phyloP scores from a whole-genome alignment of 78 protist species.

The Emiliania huxleyi region DNA sequence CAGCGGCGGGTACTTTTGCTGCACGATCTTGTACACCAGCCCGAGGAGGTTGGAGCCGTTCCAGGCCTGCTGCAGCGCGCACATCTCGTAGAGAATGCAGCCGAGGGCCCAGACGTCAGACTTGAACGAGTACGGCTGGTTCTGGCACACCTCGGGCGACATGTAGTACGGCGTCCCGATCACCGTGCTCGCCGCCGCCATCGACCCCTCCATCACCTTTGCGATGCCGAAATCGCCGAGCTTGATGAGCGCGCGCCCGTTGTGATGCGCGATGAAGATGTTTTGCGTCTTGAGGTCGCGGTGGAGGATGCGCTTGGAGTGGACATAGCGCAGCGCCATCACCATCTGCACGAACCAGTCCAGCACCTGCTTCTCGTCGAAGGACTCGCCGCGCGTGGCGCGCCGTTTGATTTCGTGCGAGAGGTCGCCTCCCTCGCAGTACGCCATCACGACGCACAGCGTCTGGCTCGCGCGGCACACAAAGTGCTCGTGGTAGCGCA shows the following conservation, averaged over 20 bases:
- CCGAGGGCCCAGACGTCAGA: slow-evolving; percentile 39
- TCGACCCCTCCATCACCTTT: slow-evolving; percentile 36
- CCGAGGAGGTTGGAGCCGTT: slow-evolving; percentile 20
- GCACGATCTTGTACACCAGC: slow-evolving; percentile 29
- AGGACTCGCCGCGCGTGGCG: not conserved
- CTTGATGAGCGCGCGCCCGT: not conserved
- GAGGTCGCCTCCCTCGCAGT: slow-evolving; percentile 26
- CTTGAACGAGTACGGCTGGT: not conserved
- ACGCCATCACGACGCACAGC: not conserved
- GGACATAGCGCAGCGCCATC: slow-evolving; percentile 30
- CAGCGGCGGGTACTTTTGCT: slow-evolving; percentile 44
- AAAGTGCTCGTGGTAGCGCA: slow-evolving; percentile 12
- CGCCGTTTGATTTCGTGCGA: not conserved
- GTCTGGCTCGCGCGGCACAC: not conserved
- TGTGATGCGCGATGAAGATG: not conserved
- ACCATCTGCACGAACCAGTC: slow-evolving; percentile 49
- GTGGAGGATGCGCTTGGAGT: slow-evolving; percentile 34
- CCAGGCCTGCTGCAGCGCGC: slow-evolving; percentile 34
- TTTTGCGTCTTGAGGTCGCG: slow-evolving; percentile 50
- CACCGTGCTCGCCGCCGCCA: slow-evolving; percentile 37
- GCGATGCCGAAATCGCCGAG: slow-evolving; percentile 48
- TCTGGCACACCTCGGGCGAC: slow-evolving; percentile 52
- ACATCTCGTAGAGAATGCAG: slow-evolving; percentile 52
- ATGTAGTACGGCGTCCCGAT: slow-evolving; percentile 60
- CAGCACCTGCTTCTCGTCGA: not conserved